phyloP scores from a whole-genome alignment of 805 yeast species.

The Teunomyces funiuensis region DNA sequence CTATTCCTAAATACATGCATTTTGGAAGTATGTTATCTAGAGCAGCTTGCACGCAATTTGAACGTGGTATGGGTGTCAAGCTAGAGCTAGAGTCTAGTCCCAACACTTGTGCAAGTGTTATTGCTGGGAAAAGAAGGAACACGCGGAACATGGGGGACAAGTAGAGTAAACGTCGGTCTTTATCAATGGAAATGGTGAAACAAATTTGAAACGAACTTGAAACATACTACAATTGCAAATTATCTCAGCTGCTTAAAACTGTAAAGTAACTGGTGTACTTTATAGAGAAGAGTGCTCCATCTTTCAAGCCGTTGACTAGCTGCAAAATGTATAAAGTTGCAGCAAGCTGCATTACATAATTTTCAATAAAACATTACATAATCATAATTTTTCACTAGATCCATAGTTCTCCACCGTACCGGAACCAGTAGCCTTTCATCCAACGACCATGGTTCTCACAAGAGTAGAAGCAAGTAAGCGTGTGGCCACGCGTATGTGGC shows the following conservation, averaged over 20 bases:
- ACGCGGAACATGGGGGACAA: not conserved
- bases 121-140: not conserved
- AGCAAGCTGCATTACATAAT: not conserved
- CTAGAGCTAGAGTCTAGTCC: not conserved
- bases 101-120: not conserved
- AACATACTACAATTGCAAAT: too few species aligned
- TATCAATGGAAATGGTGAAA: not conserved
- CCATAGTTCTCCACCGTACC: not conserved
- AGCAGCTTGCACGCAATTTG: slow-evolving; percentile 41
- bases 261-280: not conserved
- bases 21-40: slow-evolving; percentile 36
- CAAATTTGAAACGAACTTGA: not conserved
- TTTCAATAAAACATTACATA: not conserved
- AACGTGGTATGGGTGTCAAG: not conserved
- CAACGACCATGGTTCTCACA: not conserved
- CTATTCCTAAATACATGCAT: slow-evolving; percentile 44
- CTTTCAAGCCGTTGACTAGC: not conserved
- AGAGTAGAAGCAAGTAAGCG: not conserved
- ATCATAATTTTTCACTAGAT: not conserved
- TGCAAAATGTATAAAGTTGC: not conserved
- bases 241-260: too few species aligned
- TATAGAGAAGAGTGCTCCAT: too few species aligned
- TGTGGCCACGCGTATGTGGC: not conserved
- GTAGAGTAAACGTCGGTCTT: not conserved
- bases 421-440: not conserved